A percentile compares a stretch with the other conserved stretches of the same genome.
phyloP scores from a whole-genome alignment of 164 flowering plant species.

The Macadamia tetraphylla region DNA sequence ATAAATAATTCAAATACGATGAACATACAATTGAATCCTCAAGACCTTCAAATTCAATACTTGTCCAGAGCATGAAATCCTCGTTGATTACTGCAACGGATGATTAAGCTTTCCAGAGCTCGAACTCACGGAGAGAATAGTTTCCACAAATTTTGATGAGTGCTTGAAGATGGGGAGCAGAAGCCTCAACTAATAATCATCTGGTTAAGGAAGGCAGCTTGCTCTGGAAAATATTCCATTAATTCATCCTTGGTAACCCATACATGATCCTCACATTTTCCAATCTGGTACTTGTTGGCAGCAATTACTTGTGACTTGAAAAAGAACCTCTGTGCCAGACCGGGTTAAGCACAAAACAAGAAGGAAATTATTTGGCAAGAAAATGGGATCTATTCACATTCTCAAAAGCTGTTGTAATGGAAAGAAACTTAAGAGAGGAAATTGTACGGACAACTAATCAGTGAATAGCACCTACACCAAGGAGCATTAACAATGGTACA shows the following conservation, averaged over 20 bases:
- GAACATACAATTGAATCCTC: no score
- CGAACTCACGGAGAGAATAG: no score
- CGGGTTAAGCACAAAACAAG: no score
- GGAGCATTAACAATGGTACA: no score
- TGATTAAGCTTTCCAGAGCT: not conserved
- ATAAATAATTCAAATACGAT: no score
- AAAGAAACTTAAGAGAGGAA: no score
- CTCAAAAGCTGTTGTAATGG: no score
- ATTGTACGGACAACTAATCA: no score
- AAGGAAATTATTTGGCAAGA: no score
- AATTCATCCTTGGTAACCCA: conserved; percentile 98
- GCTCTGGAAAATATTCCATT: conserved; percentile 79
- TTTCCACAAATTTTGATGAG: not conserved
- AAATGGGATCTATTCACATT: no score
- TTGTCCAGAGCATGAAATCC: not conserved
- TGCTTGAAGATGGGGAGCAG: no score
- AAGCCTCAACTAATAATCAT: conserved; percentile 46
- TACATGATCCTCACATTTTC: conserved; percentile 70
- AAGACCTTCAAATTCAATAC: not conserved
- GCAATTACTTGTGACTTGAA: conserved; percentile 95
- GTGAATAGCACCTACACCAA: no score
- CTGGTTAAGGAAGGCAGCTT: conserved; percentile 60
- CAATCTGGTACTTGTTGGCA: conserved; percentile 47
- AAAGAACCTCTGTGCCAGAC: conserved; percentile 60
- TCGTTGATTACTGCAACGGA: not conserved